Conservation (phyloP, 352 stramenopile genomes). For the Albugo candida region DNA sequence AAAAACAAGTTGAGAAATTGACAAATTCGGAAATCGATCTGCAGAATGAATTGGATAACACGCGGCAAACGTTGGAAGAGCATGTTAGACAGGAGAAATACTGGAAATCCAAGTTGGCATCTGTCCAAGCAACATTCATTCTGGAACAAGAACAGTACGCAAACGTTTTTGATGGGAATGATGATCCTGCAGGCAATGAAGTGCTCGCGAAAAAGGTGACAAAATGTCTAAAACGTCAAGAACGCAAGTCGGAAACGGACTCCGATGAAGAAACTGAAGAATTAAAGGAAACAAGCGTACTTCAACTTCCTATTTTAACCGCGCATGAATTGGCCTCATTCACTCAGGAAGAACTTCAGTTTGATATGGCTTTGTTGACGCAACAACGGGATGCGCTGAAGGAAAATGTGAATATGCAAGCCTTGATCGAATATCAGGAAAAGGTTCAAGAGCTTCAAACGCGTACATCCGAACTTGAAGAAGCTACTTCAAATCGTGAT, state of each 20-base stretch:
- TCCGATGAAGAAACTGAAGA: neutral
- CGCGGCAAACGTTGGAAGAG: constrained; percentile 85
- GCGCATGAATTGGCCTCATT: constrained; percentile 66
- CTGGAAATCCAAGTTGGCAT: constrained; percentile 57
- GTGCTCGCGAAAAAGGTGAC: neutral
- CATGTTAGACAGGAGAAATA: constrained; percentile 79
- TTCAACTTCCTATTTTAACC: constrained; percentile 43
- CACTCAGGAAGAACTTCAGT: constrained; percentile 85
- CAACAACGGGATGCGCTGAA: constrained; percentile 85
- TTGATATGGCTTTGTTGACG: constrained; percentile 84
- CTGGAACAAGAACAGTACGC: constrained; percentile 59
- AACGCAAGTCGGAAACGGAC: neutral
- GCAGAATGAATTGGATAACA: constrained; percentile 81
- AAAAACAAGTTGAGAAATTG: constrained; percentile 80
- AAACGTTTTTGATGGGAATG: constrained; percentile 17
- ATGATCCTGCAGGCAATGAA: constrained; percentile 11
- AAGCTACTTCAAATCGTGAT: constrained; percentile 85
- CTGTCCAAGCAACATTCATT: constrained; percentile 34
- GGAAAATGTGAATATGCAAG: constrained; percentile 89
- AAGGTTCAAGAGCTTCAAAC: constrained; percentile 92
- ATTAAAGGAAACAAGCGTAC: neutral
- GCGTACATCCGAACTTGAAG: constrained; percentile 88
- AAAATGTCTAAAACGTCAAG: constrained; percentile 17
- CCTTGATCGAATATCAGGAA: constrained; percentile 79
- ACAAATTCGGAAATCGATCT: constrained; percentile 87